These are phyloP conservation scores for Phlyctochytrium bullatum DNA, from an alignment of 192 early-diverging fungal genomes.

Conservation along the genomic window DNA sequence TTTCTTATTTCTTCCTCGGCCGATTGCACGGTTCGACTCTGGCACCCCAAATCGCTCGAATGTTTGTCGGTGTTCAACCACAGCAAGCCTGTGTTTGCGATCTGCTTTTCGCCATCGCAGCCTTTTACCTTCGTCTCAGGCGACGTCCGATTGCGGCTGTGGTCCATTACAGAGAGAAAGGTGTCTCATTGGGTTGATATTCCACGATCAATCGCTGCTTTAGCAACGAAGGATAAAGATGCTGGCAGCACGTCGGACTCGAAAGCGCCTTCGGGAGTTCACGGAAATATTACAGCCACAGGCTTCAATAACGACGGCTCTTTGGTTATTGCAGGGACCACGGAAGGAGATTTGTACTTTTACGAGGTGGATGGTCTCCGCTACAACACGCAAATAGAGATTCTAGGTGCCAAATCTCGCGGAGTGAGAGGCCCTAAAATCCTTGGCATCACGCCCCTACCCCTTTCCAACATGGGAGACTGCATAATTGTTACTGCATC, in stretches of 20 bases:
- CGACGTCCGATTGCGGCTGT: conserved; percentile 74
- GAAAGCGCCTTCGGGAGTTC: background rate
- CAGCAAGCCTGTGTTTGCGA: conserved; percentile 71
- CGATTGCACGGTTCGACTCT: conserved; percentile 83
- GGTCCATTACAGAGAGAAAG: conserved; percentile 77
- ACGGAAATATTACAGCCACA: conserved; percentile 71
- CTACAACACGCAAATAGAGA: conserved; percentile 81
- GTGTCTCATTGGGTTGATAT: conserved; percentile 78
- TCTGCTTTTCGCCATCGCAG: conserved; percentile 81
- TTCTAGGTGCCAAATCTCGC: conserved; percentile 55
- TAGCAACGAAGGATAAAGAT: background rate
- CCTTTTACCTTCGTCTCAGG: conserved; percentile 79
- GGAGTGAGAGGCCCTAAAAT: conserved; percentile 72
- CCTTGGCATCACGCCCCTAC: conserved; percentile 73
- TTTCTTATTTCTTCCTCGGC: conserved; percentile 79
- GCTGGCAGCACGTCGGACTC: background rate
- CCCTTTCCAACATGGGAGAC: conserved; percentile 50
- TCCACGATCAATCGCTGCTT: conserved; percentile 12
- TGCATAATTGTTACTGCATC: conserved; percentile 72
- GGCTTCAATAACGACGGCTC: conserved; percentile 72
- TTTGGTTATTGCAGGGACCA: conserved; percentile 72
- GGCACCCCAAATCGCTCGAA: conserved; percentile 69
- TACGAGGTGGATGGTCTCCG: conserved; percentile 75
- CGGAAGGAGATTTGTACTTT: conserved; percentile 76
- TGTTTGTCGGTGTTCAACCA: conserved; percentile 81